These are phyloP conservation scores for Adiantum capillusveneris DNA, from an alignment of 75 land plant species.

Conservation along the genomic window DNA sequence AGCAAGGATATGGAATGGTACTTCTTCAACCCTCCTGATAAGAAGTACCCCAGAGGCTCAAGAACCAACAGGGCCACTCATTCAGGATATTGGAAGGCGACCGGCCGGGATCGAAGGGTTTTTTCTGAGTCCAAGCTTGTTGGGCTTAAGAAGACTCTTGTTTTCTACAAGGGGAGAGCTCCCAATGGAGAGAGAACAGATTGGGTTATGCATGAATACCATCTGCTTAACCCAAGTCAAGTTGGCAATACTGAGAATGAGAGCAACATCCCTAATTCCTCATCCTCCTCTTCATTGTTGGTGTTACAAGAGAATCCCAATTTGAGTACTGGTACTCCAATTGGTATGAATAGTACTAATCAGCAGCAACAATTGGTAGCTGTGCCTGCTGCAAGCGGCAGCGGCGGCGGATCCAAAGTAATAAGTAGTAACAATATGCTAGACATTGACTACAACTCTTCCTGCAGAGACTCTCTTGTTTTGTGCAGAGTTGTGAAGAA, in stretches of 20 bases:
- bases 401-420: background rate
- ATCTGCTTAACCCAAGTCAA: background rate
- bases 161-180: constrained; percentile 19
- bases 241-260: too few species aligned
- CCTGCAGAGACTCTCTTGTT: constrained; percentile 15
- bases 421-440: background rate
- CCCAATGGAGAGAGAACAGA: constrained; percentile 21
- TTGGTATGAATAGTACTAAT: too few species aligned
- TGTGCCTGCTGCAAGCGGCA: background rate
- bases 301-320: too few species aligned
- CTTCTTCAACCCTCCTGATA: constrained; percentile 6
- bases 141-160: constrained; percentile 18
- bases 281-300: too few species aligned
- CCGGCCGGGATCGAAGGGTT: constrained; percentile 11
- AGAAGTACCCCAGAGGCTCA: constrained; percentile 12
- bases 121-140: constrained; percentile 9
- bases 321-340: too few species aligned
- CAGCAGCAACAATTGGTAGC: background rate
- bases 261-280: too few species aligned
- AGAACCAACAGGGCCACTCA: constrained; percentile 13
- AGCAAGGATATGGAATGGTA: constrained; percentile 8
- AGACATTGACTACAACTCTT: background rate
- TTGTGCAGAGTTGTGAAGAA: constrained; percentile 21
- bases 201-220: constrained; percentile 18
- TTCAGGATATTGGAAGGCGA: constrained; percentile 21